Conservation (phyloP, 768 basidiomycete species). For the Kockovaella imperatae region DNA sequence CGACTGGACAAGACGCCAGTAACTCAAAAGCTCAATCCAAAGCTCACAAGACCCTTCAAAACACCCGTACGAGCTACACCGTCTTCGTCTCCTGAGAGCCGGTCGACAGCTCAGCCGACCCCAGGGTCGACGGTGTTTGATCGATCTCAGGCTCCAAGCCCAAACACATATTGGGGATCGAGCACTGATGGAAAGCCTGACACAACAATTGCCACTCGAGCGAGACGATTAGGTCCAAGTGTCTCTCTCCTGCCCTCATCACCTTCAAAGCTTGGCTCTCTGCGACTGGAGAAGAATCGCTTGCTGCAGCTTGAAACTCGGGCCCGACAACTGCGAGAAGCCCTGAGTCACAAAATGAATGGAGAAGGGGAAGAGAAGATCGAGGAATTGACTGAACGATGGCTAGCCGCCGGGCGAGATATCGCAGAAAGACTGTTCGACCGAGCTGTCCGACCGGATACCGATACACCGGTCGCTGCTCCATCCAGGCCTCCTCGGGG, state of each 20-base stretch:
- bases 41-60: neutral
- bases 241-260: neutral
- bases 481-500: neutral
- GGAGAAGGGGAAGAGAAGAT: conserved; percentile 30
- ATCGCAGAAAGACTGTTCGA: conserved; percentile 34
- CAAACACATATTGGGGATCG: neutral
- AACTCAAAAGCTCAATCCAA: neutral
- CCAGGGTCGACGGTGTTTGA: neutral
- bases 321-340: conserved; percentile 23
- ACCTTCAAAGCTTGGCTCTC: neutral
- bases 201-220: neutral
- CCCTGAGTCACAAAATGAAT: conserved; percentile 15
- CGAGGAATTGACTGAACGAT: conserved; percentile 17
- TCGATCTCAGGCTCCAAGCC: neutral
- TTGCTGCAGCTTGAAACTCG: conserved; percentile 20
- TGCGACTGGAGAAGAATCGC: neutral
- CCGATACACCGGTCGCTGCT: conserved; percentile 1
- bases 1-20: neutral
- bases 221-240: neutral
- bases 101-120: neutral
- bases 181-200: neutral
- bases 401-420: conserved; percentile 34
- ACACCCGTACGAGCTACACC: neutral
- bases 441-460: conserved; percentile 16
- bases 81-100: too few relatives aligned